Evolutionary conservation across 768 basidiomycete species (phyloP), one percentile per base, ranked within the genome.

Genomic region (Russula dissimulans): DNA sequence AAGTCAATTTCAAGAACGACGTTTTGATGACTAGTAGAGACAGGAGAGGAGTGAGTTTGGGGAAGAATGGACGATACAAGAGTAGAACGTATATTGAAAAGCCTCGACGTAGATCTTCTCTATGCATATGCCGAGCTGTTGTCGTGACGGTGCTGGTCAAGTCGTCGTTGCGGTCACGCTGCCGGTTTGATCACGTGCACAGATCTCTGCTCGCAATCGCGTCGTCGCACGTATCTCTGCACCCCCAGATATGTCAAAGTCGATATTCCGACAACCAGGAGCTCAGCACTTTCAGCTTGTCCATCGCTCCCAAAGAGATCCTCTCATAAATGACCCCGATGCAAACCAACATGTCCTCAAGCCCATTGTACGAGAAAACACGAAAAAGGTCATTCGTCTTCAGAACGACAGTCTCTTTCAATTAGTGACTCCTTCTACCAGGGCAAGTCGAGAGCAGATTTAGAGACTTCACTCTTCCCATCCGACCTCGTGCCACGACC

Each of bases 241-340:
- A 9, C 34, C 5, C 34, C 15, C 43, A 26, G 48, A 51, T 29
- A 91, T 91, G 89, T 26, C 22, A 26, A 26, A 87, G 75, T 95
- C 94, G 14, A 81, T 94, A 64, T 99, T 91, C 76, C 85, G 92
- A 60, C 86, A 86, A 65, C 90, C 95, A 8, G 91, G 90, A 22
- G 85, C 88, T 57, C 85, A 86, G 68, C 95, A 97, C 70, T 98
- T 95, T 67, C 95, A 97, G 75, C 89, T 99, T 42, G 95, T 99
- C 22, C 93, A 98, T 71, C 82, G 97, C 61, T 97, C 95, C 8
- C 94, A 94, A 69, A 78, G 95, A 46, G 97, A 98, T 74, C 97
- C 97, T 3, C 82, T 95, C 51, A 92, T 94, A 65, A 87, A 98
- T 68, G 95, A 98, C 67, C 84, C 91, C 2, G 90, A 93, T 60